These are phyloP conservation scores for Solanum chilense DNA, from an alignment of 257 asterid genomes.

Conservation along the genomic window DNA sequence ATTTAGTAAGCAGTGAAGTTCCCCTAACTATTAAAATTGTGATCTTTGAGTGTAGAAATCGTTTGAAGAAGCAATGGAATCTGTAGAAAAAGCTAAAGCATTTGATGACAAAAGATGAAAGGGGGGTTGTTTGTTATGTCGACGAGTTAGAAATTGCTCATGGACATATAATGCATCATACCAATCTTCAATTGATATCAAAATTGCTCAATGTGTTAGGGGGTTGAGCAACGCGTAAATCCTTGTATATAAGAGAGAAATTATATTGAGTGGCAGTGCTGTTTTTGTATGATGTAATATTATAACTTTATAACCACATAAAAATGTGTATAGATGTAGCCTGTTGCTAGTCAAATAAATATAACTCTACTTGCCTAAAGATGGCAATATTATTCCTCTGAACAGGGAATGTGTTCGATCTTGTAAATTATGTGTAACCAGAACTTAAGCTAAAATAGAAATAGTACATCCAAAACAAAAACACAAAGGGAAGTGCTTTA, in stretches of 20 bases:
- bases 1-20: background rate
- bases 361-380: background rate
- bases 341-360: background rate
- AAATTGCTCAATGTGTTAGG: background rate
- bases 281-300: background rate
- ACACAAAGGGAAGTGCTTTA: background rate
- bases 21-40: background rate
- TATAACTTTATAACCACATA: background rate
- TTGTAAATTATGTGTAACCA: background rate
- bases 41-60: constrained; percentile 45
- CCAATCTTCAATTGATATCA: background rate
- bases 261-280: background rate
- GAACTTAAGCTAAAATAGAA: background rate
- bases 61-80: constrained; percentile 63
- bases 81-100: constrained; percentile 50
- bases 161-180: background rate
- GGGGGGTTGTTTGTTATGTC: background rate
- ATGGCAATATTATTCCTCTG: background rate
- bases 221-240: background rate
- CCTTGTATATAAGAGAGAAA: background rate
- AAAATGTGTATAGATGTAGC: background rate
- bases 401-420: background rate
- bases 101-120: constrained; percentile 21
- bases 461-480: background rate
- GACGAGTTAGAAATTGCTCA: background rate